phyloP scores from a whole-genome alignment of 805 yeast species.

The Priceomyces medius region DNA sequence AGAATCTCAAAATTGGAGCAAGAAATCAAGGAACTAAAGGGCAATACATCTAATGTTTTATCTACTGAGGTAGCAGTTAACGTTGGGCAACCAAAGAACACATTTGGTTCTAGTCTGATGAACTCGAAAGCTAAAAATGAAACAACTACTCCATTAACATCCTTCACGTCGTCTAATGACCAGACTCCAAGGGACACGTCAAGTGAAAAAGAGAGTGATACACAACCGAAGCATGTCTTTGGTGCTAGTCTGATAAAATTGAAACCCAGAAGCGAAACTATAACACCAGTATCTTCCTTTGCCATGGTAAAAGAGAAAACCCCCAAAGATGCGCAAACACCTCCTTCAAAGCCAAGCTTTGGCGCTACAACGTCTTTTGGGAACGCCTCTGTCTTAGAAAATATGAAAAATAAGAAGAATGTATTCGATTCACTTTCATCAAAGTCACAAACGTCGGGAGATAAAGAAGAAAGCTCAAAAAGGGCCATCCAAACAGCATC shows the following conservation, averaged over 20 bases:
- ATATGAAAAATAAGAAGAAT: constrained; percentile 21
- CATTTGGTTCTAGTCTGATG: constrained; percentile 11
- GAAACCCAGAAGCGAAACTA: constrained; percentile 3
- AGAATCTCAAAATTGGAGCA: constrained; percentile 18
- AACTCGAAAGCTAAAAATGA: constrained; percentile 2
- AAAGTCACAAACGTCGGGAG: constrained; percentile 7
- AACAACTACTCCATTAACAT: constrained; percentile 15
- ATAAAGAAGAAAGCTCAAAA: background rate
- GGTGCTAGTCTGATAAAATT: constrained; percentile 11
- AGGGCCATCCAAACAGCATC: constrained; percentile 10
- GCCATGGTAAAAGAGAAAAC: constrained; percentile 7
- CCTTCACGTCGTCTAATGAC: constrained; percentile 11
- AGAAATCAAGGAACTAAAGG: constrained; percentile 20
- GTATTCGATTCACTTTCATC: constrained; percentile 27
- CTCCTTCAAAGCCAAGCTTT: constrained; percentile 21
- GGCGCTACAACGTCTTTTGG: constrained; percentile 46
- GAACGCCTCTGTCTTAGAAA: constrained; percentile 21
- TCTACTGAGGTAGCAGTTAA: constrained; percentile 10
- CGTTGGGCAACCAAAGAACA: constrained; percentile 6
- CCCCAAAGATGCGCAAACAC: constrained; percentile 12
- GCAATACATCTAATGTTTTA: background rate
- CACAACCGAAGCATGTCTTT: constrained; percentile 3
- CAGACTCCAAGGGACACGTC: constrained; percentile 13
- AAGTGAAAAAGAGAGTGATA: background rate
- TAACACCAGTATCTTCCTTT: constrained; percentile 17